A percentile compares a stretch with the other conserved stretches of the same genome.
These are phyloP conservation scores for Orbilia javanica DNA, from an alignment of 2,329 filamentous ascomycete genomes.

Conservation along the genomic window DNA sequence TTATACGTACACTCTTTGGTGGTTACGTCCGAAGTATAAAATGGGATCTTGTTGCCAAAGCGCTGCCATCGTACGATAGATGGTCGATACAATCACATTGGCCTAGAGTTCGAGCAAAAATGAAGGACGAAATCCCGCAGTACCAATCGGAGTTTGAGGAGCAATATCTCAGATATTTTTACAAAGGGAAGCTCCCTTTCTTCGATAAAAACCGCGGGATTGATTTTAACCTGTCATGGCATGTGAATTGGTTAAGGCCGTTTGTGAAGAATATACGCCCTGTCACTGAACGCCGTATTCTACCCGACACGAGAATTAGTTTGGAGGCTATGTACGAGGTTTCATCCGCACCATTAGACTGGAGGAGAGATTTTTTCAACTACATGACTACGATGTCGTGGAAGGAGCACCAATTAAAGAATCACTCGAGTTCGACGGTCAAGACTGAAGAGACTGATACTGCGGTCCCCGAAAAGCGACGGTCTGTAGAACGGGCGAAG, in stretches of 20 bases:
- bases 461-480: constrained; percentile 10
- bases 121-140: constrained; percentile 56
- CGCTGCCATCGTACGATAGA: constrained; percentile 47
- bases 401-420: constrained; percentile 56
- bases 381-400: constrained; percentile 57
- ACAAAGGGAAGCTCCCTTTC: constrained; percentile 45
- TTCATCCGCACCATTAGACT: constrained; percentile 32
- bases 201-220: constrained; percentile 48
- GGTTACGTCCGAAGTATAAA: constrained; percentile 55
- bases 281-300: constrained; percentile 34
- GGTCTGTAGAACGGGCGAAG: constrained; percentile 40
- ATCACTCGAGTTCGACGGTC: constrained; percentile 30
- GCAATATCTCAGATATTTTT: constrained; percentile 51
- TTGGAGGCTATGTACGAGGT: constrained; percentile 38
- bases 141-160: constrained; percentile 56
- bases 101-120: constrained; percentile 49
- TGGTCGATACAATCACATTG: constrained; percentile 51
- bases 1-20: constrained; percentile 53
- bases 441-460: constrained; percentile 18
- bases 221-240: constrained; percentile 43
- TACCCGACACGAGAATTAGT: constrained; percentile 16
- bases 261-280: constrained; percentile 49
- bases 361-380: constrained; percentile 47
- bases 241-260: constrained; percentile 49
- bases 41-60: constrained; percentile 53